Evolutionary conservation across 768 basidiomycete genomes (phyloP), one percentile per base, ranked within the genome.

Genomic region (Auricularia heimuer): DNA sequence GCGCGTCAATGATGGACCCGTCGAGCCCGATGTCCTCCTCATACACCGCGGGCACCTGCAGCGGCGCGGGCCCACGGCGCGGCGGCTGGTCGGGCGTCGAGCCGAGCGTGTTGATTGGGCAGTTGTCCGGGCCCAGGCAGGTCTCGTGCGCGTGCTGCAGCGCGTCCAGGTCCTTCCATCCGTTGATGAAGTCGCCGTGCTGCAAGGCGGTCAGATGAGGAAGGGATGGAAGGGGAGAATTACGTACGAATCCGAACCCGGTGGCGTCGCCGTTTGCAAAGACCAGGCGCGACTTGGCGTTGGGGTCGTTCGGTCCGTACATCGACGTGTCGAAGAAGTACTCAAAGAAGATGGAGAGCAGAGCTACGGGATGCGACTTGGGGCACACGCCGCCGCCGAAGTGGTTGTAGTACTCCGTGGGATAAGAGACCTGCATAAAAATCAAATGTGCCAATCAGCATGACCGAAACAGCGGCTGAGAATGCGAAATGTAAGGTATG

Each of bases 101-200:
- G 56, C 56, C 56, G 21, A 35, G 29, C 24, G 12, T 24, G 8
- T 60, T 33, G 56, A 60, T 60, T 1, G 56, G 56, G 34, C 56
- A 60, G 29, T 60, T 34, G 29, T 29, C 56, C 12, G 56, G 29
- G 24, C 34, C 56, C 11, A 33, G 11, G 42, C 64, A 65, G 16
- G 54, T 42, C 65, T 74, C 73, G 47, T 77, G 63, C 8, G 75
- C 76, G 16, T 61, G 51, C 33, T 63, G 66, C 3, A 77, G 69
- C 18, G 75, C 63, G 11, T 66, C 66, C 6, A 29, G 24, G 2
- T 65, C 64, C 56, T 73, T 70, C 77, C 77, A 77, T 2, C 77
- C 73, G 45, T 70, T 70, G 35, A 62, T 68, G 67, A 68, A 70
- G 62, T 71, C 69, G 7, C 68, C 66, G 63, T 65, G 65, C 33